Percentiles rank a stretch among this genome's conserved stretches.
Evolutionary conservation across 805 yeast genomes (phyloP).

Genomic region (Zygoascus flipseniorum): DNA sequence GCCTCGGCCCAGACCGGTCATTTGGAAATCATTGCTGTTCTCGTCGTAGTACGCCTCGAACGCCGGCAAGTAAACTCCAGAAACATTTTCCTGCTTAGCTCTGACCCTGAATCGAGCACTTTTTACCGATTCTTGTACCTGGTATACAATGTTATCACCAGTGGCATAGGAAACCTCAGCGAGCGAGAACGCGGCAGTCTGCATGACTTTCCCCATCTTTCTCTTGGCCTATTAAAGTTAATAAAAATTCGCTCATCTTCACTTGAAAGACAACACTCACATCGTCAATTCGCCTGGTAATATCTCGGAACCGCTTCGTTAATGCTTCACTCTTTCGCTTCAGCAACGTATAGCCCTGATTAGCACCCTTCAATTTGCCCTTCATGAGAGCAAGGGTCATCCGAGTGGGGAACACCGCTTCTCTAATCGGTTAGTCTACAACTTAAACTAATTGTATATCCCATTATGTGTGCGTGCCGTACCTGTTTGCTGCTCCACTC

Average conservation of each 20-base stretch:
- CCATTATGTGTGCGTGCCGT: neutral
- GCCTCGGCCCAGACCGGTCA: constrained; percentile 97
- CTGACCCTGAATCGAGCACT: constrained; percentile 79
- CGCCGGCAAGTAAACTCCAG: constrained; percentile 91
- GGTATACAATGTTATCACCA: constrained; percentile 91
- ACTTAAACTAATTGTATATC: neutral
- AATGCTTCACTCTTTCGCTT: constrained; percentile 96
- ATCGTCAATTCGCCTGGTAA: constrained; percentile 87
- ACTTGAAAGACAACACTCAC: constrained; percentile 22
- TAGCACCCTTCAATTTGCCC: constrained; percentile 92
- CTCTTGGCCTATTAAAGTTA: constrained; percentile 50
- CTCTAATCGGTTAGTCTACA: constrained; percentile 36
- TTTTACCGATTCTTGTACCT: constrained; percentile 90
- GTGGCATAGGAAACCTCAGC: constrained; percentile 98
- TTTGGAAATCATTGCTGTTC: constrained; percentile 82
- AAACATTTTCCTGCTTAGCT: constrained; percentile 91
- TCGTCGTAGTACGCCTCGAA: constrained; percentile 81
- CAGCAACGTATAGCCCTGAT: constrained; percentile 86
- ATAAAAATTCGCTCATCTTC: neutral
- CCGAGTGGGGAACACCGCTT: constrained; percentile 94
- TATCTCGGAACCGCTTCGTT: constrained; percentile 93
- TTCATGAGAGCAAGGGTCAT: constrained; percentile 96
- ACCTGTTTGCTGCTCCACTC: constrained; percentile 59
- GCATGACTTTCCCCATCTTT: constrained; percentile 98
- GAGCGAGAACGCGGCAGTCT: constrained; percentile 92